Evolutionary conservation across 139 green algal genomes (phyloP).

Genomic region (Coccomyxa sp.): DNA sequence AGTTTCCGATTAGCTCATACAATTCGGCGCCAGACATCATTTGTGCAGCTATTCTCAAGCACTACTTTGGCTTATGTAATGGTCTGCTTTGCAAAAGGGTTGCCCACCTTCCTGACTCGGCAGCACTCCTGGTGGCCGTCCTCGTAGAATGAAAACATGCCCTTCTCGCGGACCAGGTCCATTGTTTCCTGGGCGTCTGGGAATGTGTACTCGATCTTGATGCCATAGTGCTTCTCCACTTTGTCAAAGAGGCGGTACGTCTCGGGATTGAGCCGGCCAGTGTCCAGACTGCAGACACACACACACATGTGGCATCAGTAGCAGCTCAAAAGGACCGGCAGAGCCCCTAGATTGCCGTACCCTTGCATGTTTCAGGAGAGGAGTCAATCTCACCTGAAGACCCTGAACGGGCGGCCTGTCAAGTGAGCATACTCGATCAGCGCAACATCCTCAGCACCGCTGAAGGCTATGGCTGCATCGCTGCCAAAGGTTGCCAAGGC

Average conservation of each 20-base stretch:
- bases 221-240: slow-evolving; percentile 97
- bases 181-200: slow-evolving; percentile 84
- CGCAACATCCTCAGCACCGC: slow-evolving; percentile 94
- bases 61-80: too few species aligned
- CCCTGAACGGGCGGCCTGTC: slow-evolving; percentile 88
- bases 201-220: slow-evolving; percentile 98
- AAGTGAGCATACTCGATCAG: slow-evolving; percentile 97
- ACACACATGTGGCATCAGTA: neutral
- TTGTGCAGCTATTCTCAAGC: too few species aligned
- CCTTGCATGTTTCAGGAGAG: too few species aligned
- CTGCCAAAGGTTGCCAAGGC: slow-evolving; percentile 83
- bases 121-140: slow-evolving; percentile 98
- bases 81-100: too few species aligned
- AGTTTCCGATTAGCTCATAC: neutral
- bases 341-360: too few species aligned
- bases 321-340: neutral
- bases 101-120: slow-evolving; percentile 82
- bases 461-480: slow-evolving; percentile 92
- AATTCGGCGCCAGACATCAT: too few species aligned
- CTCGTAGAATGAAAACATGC: slow-evolving; percentile 97
- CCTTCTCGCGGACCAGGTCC: slow-evolving; percentile 92
- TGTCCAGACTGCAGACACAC: slow-evolving; percentile 76
- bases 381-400: slow-evolving; percentile 75
- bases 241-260: slow-evolving; percentile 92
- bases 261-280: slow-evolving; percentile 94